Conservation (phyloP, 305 asterid species). For the Andrographis paniculata region DNA sequence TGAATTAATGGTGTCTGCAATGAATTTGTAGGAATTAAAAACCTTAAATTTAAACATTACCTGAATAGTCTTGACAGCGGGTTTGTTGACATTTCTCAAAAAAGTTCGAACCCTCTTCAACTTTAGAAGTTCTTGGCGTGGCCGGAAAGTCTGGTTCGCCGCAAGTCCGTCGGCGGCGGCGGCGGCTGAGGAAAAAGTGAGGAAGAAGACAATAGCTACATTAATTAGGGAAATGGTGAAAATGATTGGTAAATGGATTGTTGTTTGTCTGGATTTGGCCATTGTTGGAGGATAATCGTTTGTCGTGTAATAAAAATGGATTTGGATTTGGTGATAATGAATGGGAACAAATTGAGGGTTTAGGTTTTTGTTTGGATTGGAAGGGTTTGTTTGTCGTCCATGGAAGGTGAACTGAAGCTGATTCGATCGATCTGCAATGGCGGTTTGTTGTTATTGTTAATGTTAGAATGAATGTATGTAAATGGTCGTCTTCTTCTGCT, state of each 20-base stretch:
- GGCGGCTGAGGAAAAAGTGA: conserved; percentile 15
- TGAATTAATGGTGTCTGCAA: no score
- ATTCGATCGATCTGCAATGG: no score
- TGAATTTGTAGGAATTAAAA: neutral
- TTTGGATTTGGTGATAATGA: neutral
- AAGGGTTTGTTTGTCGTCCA: no score
- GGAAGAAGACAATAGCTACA: conserved; percentile 28
- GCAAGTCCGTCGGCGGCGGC: conserved; percentile 14
- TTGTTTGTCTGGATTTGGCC: conserved; percentile 39
- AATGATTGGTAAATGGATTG: neutral
- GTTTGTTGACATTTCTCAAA: conserved; percentile 66
- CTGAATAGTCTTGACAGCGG: conserved; percentile 70
- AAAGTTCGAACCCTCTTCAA: conserved; percentile 42
- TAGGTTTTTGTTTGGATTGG: no score
- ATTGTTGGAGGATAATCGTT: conserved; percentile 23
- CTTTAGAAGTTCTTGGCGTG: conserved; percentile 32
- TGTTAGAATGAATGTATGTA: no score
- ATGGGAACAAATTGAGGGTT: no score
- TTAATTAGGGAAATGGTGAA: conserved; percentile 15
- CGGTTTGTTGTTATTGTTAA: no score
- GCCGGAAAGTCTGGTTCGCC: conserved; percentile 52
- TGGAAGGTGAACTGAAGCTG: no score
- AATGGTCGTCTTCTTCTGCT: no score
- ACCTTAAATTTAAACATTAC: conserved; percentile 13
- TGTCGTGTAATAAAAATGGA: neutral